Evolutionary conservation across 192 early-diverging fungal species (phyloP).

Genomic region (Coemansia sp.): DNA sequence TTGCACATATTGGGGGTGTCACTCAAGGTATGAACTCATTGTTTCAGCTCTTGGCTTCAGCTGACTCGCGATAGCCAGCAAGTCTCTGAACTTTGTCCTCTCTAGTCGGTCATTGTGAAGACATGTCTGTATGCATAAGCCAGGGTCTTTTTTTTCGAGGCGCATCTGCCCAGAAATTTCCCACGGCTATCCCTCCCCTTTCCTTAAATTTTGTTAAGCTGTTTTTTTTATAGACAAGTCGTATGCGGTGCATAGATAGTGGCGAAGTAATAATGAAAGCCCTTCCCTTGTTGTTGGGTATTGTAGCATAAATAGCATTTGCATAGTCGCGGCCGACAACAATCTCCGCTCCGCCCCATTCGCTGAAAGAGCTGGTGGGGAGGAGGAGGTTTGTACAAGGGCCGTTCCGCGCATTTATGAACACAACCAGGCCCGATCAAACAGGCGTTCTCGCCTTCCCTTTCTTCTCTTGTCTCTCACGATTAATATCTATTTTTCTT

Average conservation of each 20-base stretch:
- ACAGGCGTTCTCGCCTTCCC: not conserved
- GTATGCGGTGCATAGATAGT: not conserved
- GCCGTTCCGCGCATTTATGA: not conserved
- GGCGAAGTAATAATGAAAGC: not conserved
- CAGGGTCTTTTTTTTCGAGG: slow-evolving; percentile 1
- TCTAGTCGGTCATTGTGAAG: not conserved
- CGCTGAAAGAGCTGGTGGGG: not conserved
- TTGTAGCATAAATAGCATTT: not conserved
- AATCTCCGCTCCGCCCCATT: not conserved
- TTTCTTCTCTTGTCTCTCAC: not conserved
- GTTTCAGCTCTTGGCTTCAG: not conserved
- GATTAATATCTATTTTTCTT: not conserved
- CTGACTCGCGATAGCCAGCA: not conserved
- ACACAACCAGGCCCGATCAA: not conserved
- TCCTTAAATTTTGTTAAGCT: not conserved
- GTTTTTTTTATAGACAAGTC: not conserved
- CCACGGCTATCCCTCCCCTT: not conserved
- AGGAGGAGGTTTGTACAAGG: not conserved
- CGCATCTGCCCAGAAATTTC: not conserved
- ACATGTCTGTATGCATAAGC: not conserved
- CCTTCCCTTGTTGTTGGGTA: not conserved
- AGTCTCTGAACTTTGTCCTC: not conserved
- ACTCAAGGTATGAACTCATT: not conserved
- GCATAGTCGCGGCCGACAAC: not conserved
- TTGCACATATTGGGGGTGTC: not conserved